phyloP scores from a whole-genome alignment of 2,329 filamentous ascomycete species.

The Pseudogymnoascus sp. region DNA sequence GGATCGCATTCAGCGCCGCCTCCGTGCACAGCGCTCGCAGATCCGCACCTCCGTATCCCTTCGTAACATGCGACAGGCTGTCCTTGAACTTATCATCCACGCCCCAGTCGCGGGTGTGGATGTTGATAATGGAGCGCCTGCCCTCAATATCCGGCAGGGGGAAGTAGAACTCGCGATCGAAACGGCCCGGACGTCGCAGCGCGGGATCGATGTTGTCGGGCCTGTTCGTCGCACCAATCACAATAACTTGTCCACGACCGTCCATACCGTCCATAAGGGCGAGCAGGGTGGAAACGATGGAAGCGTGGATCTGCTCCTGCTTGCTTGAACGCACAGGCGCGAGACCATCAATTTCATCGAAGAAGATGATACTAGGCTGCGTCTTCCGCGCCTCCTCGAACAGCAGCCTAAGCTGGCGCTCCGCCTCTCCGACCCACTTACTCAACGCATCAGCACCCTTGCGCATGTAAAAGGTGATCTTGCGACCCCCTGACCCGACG shows the following conservation, averaged over 20 bases:
- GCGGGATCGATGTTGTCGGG: conserved; percentile 95
- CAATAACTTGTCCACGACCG: conserved; percentile 93
- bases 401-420: conserved; percentile 83
- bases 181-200: conserved; percentile 85
- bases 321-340: conserved; percentile 95
- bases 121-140: conserved; percentile 80
- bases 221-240: conserved; percentile 96
- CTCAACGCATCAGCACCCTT: conserved; percentile 96
- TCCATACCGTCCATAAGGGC: conserved; percentile 98
- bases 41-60: conserved; percentile 95
- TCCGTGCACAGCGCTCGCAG: conserved; percentile 90
- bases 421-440: conserved; percentile 98
- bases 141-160: conserved; percentile 76
- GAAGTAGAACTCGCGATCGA: conserved; percentile 97
- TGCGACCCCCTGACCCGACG: conserved; percentile 78
- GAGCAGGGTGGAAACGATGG: conserved; percentile 89
- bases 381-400: conserved; percentile 95
- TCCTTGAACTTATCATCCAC: conserved; percentile 71
- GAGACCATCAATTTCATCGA: conserved; percentile 95
- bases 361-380: conserved; percentile 98
- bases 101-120: conserved; percentile 92
- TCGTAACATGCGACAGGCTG: conserved; percentile 77
- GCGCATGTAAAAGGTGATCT: conserved; percentile 98
- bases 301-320: conserved; percentile 97
- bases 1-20: conserved; percentile 89